Percentiles rank a stretch among this genome's conserved stretches.
These are phyloP conservation scores for Globisporangium sylvaticum DNA, from an alignment of 352 stramenopile species.

Conservation along the genomic window DNA sequence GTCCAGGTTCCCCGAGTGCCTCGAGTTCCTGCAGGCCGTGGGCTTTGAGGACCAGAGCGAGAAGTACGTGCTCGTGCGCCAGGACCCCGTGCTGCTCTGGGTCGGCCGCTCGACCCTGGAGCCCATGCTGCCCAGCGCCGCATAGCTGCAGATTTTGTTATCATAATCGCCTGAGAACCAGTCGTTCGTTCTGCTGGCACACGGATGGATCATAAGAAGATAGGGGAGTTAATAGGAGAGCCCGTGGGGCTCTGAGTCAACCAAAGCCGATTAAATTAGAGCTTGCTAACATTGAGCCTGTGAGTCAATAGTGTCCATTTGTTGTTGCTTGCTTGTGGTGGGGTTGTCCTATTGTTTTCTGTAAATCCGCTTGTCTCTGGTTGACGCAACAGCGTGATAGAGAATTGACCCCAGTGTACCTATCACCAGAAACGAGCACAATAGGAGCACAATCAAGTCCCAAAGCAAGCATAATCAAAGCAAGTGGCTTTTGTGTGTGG, in stretches of 20 bases:
- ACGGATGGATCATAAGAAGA: too few relatives aligned
- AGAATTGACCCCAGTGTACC: neutral
- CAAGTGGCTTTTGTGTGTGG: neutral
- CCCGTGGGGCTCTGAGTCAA: too few relatives aligned
- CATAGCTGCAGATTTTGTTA: neutral
- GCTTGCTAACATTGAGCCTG: too few relatives aligned
- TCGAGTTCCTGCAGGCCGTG: slow-evolving; percentile 58
- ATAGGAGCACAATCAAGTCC: neutral
- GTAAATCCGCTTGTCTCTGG: neutral
- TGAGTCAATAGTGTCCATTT: neutral
- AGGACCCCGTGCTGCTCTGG: slow-evolving; percentile 70
- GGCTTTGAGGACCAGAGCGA: slow-evolving; percentile 68
- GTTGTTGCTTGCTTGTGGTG: neutral
- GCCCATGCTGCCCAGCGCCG: slow-evolving; percentile 27
- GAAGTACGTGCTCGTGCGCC: slow-evolving; percentile 42
- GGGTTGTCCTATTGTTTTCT: neutral
- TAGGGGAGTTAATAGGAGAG: too few relatives aligned
- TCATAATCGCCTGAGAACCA: neutral
- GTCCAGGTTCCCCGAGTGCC: slow-evolving; percentile 43
- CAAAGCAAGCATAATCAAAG: neutral
- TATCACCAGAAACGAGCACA: too few relatives aligned
- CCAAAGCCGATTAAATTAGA: too few relatives aligned
- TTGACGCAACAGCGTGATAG: too few relatives aligned
- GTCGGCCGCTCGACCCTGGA: slow-evolving; percentile 62
- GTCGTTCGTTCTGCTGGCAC: neutral